Evolutionary conservation across 257 asterid species (phyloP).

Genomic region (Nicotiana obtusifolia): DNA sequence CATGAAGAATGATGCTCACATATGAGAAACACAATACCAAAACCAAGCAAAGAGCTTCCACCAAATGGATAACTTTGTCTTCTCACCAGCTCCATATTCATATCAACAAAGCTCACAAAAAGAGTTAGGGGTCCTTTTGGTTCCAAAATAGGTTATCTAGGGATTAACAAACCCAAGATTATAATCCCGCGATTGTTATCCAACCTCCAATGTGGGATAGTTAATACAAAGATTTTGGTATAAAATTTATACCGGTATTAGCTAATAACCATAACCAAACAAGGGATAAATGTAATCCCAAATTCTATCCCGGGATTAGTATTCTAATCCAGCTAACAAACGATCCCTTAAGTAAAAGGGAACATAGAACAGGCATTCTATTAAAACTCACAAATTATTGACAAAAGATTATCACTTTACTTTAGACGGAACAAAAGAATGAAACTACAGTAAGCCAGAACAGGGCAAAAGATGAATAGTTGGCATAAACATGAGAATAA

Average conservation of each 20-base stretch:
- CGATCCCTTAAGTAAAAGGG: background rate
- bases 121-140: background rate
- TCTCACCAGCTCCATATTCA: background rate
- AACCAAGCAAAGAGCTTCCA: background rate
- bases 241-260: too few species aligned
- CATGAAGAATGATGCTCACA: background rate
- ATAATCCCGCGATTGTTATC: too few species aligned
- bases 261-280: too few species aligned
- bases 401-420: background rate
- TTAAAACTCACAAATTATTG: background rate
- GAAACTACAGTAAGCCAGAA: background rate
- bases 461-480: background rate
- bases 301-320: too few species aligned
- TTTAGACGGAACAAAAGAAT: background rate
- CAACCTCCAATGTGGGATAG: too few species aligned
- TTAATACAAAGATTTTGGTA: too few species aligned
- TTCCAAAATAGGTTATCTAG: too few species aligned
- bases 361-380: background rate
- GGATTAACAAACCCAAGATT: too few species aligned
- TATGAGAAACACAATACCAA: background rate
- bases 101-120: background rate
- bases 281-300: too few species aligned
- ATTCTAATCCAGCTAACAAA: too few species aligned
- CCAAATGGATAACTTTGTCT: background rate
- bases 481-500: background rate